phyloP scores from a whole-genome alignment of 495 filamentous ascomycete species.

The Viridothelium virens region DNA sequence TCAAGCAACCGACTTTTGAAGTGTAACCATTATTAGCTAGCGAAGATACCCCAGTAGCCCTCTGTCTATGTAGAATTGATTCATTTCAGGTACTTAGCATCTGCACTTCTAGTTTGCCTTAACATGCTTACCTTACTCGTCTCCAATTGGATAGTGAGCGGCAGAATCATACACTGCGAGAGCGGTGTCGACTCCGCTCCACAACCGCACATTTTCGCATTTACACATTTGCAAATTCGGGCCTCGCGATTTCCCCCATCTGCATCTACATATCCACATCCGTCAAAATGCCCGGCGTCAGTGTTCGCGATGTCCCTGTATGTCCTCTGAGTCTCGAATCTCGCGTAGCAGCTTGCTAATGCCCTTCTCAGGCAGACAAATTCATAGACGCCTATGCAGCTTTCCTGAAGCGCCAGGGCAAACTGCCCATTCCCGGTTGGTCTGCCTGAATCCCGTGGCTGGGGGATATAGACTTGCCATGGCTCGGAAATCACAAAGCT shows the following conservation, averaged over 20 bases:
- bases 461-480: constrained; percentile 32
- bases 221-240: neutral
- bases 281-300: constrained; percentile 33
- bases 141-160: neutral
- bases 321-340: neutral
- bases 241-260: too few relatives aligned
- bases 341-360: neutral
- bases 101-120: neutral
- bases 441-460: constrained; percentile 36
- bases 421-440: constrained; percentile 89
- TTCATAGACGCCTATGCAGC: constrained; percentile 91
- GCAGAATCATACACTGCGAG: neutral
- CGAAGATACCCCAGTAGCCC: neutral
- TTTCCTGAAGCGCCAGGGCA: constrained; percentile 98
- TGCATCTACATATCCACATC: constrained; percentile 18
- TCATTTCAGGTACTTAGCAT: neutral
- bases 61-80: neutral
- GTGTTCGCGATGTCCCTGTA: constrained; percentile 29
- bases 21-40: too few relatives aligned
- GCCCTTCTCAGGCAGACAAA: constrained; percentile 63
- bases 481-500: constrained; percentile 25
- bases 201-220: neutral
- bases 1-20: too few relatives aligned
- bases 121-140: neutral
- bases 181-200: neutral